These are phyloP conservation scores for Suillus paluster DNA, from an alignment of 768 basidiomycete genomes.

Conservation along the genomic window DNA sequence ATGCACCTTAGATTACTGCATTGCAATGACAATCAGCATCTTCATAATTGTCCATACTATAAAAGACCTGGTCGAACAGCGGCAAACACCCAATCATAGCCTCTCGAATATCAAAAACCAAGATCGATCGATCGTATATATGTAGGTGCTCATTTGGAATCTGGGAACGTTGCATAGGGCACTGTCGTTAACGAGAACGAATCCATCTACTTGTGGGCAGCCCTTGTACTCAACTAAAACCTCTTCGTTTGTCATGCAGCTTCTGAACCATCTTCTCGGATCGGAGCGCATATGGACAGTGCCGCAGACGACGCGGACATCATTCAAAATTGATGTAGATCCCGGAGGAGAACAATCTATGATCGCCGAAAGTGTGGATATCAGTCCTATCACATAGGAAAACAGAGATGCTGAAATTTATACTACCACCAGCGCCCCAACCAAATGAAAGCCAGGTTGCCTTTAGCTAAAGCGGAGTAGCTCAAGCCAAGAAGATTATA, in stretches of 20 bases:
- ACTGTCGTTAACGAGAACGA: background rate
- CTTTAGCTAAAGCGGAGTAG: constrained; percentile 65
- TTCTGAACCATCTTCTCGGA: constrained; percentile 50
- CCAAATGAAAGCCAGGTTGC: constrained; percentile 56
- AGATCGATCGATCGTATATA: constrained; percentile 48
- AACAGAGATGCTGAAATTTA: constrained; percentile 14
- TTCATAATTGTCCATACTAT: too few relatives aligned
- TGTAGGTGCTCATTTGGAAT: constrained; percentile 47
- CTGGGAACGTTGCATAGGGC: constrained; percentile 17
- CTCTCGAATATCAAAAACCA: constrained; percentile 41
- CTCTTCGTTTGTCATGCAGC: constrained; percentile 40
- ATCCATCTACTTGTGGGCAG: background rate
- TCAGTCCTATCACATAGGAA: background rate
- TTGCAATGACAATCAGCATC: background rate
- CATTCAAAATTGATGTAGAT: constrained; percentile 56
- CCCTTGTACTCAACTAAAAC: constrained; percentile 50
- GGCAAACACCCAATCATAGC: constrained; percentile 46
- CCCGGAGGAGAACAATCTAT: constrained; percentile 66
- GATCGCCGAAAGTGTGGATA: constrained; percentile 42
- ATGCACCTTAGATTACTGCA: constrained; percentile 79
- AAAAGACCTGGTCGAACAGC: constrained; percentile 43
- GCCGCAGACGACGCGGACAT: constrained; percentile 53
- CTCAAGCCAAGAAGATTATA: too few relatives aligned
- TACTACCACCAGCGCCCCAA: constrained; percentile 73
- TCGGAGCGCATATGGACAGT: constrained; percentile 48